A percentile compares a stretch with the other conserved stretches of the same genome.
phyloP scores from a whole-genome alignment of 2,329 filamentous ascomycete species.

The Fusarium keratoplasticum region DNA sequence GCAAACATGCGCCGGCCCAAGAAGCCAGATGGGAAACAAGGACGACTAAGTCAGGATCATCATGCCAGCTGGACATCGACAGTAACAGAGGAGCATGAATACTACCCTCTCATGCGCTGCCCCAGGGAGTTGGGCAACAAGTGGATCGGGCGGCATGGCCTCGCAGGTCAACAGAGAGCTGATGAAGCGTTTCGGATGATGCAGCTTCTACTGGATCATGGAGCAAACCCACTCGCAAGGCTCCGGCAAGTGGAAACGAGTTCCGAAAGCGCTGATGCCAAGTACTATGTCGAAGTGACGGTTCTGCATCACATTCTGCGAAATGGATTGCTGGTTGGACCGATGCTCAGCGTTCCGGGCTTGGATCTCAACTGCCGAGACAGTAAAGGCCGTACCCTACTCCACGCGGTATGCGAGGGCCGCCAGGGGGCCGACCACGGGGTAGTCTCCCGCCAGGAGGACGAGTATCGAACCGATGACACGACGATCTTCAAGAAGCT shows the following conservation, averaged over 20 bases:
- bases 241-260: neutral
- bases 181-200: slow-evolving; percentile 7
- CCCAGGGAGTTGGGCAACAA: neutral
- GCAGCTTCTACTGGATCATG: slow-evolving; percentile 36
- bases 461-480: neutral
- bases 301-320: slow-evolving; percentile 39
- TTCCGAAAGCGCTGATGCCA: neutral
- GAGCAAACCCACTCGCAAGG: slow-evolving; percentile 41
- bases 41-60: neutral
- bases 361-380: slow-evolving; percentile 44
- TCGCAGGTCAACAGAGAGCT: neutral
- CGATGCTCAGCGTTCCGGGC: slow-evolving; percentile 29
- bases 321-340: slow-evolving; percentile 6
- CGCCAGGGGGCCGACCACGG: slow-evolving; percentile 9
- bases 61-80: neutral
- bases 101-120: slow-evolving; percentile 23
- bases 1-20: slow-evolving; percentile 17
- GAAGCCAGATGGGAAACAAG: neutral
- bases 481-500: slow-evolving; percentile 33
- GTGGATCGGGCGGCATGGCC: neutral
- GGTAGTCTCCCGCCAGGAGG: neutral
- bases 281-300: slow-evolving; percentile 22
- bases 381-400: slow-evolving; percentile 38
- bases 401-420: slow-evolving; percentile 38
- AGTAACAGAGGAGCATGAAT: neutral